phyloP scores from a whole-genome alignment of 257 asterid species.

The Scutellaria galericulata region DNA sequence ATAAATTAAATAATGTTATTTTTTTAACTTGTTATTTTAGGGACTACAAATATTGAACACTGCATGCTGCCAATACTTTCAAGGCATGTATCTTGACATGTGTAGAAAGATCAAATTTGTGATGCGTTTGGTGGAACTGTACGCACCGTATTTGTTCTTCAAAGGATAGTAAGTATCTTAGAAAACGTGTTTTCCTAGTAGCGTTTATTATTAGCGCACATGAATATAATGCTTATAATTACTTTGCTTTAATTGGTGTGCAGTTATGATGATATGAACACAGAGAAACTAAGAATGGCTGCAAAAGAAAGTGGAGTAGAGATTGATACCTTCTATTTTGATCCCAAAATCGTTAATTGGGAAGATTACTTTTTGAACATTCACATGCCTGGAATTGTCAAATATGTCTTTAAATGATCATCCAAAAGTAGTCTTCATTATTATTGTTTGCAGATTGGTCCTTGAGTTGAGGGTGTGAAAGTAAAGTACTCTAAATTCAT shows the following conservation, averaged over 20 bases:
- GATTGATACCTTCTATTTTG: constrained; percentile 59
- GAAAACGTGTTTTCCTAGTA: too few species aligned
- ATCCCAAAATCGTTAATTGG: constrained; percentile 74
- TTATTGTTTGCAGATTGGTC: constrained; percentile 24
- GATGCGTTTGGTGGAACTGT: constrained; percentile 67
- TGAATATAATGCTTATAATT: not conserved
- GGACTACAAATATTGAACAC: constrained; percentile 67
- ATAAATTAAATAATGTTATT: too few species aligned
- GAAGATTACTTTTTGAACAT: constrained; percentile 70
- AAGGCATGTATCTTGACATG: constrained; percentile 45
- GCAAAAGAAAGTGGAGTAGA: constrained; percentile 48
- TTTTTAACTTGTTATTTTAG: constrained; percentile 37
- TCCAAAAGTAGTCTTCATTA: not conserved
- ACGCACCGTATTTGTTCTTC: constrained; percentile 82
- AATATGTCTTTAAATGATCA: constrained; percentile 60
- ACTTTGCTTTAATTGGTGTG: not conserved
- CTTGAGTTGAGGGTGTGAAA: constrained; percentile 8
- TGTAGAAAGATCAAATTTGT: constrained; percentile 66
- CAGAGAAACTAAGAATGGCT: constrained; percentile 59
- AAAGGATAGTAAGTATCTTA: constrained; percentile 72
- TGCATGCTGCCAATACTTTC: constrained; percentile 72
- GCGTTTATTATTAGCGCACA: too few species aligned
- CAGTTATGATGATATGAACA: constrained; percentile 86
- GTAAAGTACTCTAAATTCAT: not conserved
- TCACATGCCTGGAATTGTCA: constrained; percentile 82